Percentiles rank a stretch among this genome's conserved stretches.
Conservation (phyloP, 2,329 filamentous ascomycete genomes). For the Waltergamsia citrina region DNA sequence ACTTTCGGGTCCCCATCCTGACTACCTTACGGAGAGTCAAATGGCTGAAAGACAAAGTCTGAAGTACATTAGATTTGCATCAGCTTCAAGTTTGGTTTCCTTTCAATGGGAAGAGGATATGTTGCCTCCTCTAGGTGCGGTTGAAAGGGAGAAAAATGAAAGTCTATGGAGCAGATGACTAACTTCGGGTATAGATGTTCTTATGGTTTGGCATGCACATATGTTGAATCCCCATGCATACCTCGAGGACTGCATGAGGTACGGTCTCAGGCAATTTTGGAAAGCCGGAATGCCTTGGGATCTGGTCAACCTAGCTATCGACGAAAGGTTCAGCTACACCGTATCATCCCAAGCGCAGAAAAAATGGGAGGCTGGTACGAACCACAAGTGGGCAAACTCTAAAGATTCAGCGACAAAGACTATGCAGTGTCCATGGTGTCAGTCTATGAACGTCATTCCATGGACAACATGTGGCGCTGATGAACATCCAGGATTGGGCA, state of each 20-base stretch:
- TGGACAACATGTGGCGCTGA: constrained; percentile 48
- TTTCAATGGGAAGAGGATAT: too few relatives aligned
- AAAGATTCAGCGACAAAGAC: constrained; percentile 37
- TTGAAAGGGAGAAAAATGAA: too few relatives aligned
- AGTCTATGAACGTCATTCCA: constrained; percentile 26
- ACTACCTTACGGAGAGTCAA: too few relatives aligned
- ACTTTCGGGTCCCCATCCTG: too few relatives aligned
- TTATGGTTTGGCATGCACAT: constrained; percentile 74
- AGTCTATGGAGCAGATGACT: too few relatives aligned
- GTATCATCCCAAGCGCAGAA: constrained; percentile 30
- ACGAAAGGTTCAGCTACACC: constrained; percentile 47
- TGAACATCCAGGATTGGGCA: constrained; percentile 11
- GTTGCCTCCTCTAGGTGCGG: too few relatives aligned
- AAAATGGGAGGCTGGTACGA: constrained; percentile 37
- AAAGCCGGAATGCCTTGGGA: constrained; percentile 57
- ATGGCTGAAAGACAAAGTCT: too few relatives aligned
- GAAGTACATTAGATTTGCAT: too few relatives aligned
- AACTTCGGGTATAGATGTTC: constrained; percentile 67
- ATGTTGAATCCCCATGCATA: constrained; percentile 70
- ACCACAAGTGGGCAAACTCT: constrained; percentile 48
- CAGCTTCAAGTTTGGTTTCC: too few relatives aligned
- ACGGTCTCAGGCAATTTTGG: constrained; percentile 47
- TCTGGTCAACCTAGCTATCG: constrained; percentile 46
- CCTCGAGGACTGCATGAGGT: constrained; percentile 62
- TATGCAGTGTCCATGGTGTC: constrained; percentile 49